These are phyloP conservation scores for Aspergillus piperis DNA, from an alignment of 2,329 filamentous ascomycete genomes.

Conservation along the genomic window DNA sequence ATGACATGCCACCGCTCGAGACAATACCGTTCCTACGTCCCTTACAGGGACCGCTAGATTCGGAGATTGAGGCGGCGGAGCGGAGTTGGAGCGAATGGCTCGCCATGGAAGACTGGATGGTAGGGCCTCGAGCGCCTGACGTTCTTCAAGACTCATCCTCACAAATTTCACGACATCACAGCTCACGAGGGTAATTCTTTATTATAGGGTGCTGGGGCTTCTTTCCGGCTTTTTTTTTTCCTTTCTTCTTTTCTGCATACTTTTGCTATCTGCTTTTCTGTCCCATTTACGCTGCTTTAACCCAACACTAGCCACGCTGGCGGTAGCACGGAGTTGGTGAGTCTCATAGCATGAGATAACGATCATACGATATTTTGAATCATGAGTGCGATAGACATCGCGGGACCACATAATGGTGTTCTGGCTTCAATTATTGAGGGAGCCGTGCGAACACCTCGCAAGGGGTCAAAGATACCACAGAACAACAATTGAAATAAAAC, in stretches of 20 bases:
- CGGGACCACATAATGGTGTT: conserved; percentile 10
- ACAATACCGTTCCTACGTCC: conserved; percentile 84
- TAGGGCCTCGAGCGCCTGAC: conserved; percentile 75
- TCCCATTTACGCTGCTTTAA: neutral
- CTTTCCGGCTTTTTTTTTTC: neutral
- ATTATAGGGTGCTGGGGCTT: neutral
- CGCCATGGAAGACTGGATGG: conserved; percentile 97
- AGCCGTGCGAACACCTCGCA: neutral
- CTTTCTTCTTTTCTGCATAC: neutral
- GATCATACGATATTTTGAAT: conserved; percentile 17
- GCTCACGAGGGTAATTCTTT: conserved; percentile 29
- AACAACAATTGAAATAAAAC: neutral
- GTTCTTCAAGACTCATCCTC: conserved; percentile 41
- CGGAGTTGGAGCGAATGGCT: conserved; percentile 91
- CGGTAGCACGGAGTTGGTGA: conserved; percentile 8
- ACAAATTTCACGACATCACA: conserved; percentile 35
- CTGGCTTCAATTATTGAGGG: conserved; percentile 1
- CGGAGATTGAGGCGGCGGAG: conserved; percentile 82
- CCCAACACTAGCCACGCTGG: neutral
- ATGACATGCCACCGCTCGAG: conserved; percentile 83
- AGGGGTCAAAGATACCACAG: conserved; percentile 2
- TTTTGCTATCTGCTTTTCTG: neutral
- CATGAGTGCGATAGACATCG: conserved; percentile 17
- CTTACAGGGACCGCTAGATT: conserved; percentile 71
- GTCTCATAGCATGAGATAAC: conserved; percentile 15